A percentile compares a stretch with the other conserved stretches of the same genome.
Evolutionary conservation across 768 basidiomycete genomes (phyloP).

Genomic region (Lentinula aciculospora): DNA sequence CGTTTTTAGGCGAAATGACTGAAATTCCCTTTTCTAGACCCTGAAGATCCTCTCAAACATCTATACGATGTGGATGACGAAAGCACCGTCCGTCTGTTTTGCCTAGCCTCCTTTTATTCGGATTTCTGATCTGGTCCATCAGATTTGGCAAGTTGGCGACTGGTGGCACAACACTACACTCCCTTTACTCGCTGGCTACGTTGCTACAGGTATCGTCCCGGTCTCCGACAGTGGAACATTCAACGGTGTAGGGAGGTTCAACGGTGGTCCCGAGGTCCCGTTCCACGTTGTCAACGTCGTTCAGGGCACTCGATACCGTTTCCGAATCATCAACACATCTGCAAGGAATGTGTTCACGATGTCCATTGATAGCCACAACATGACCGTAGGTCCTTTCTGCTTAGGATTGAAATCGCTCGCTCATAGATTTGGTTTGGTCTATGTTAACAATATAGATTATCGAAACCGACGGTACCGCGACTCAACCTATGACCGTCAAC

Average conservation of each 20-base stretch:
- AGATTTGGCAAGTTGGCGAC: conserved; percentile 5
- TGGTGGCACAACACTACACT: conserved; percentile 21
- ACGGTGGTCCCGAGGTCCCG: conserved; percentile 26
- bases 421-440: neutral
- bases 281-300: conserved; percentile 36
- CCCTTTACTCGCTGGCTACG: conserved; percentile 19
- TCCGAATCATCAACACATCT: conserved; percentile 44
- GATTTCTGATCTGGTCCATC: neutral
- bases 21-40: conserved; percentile 14
- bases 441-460: conserved; percentile 19
- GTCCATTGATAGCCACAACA: conserved; percentile 30
- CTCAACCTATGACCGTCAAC: conserved; percentile 2
- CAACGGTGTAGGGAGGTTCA: conserved; percentile 38
- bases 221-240: conserved; percentile 35
- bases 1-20: neutral
- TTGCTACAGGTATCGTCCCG: conserved; percentile 20
- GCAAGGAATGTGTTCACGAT: conserved; percentile 29
- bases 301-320: conserved; percentile 29
- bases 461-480: conserved; percentile 33
- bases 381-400: conserved; percentile 21
- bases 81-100: conserved; percentile 2
- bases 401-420: conserved; percentile 12
- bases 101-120: too few relatives aligned
- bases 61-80: conserved; percentile 42
- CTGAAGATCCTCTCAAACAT: conserved; percentile 32